Evolutionary conservation across 1,284 basidiomycete genomes (phyloP), one percentile per base, ranked within the genome.

Genomic region (Cutaneotrichosporon spelunceum): DNA sequence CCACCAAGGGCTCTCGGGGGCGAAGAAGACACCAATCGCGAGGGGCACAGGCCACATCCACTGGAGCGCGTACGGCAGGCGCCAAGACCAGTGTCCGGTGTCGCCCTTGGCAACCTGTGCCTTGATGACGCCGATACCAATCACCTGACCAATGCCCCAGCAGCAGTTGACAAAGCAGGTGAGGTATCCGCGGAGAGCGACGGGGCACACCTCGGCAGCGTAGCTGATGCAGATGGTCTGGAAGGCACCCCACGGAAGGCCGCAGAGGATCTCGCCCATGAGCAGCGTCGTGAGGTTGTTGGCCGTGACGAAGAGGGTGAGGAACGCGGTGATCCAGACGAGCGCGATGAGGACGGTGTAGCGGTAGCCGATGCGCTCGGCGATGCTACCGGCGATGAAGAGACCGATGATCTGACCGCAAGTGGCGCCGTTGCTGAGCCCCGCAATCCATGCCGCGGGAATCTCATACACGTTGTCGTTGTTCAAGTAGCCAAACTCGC

Each of bases 371-470:
- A 74, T 71, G 49, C 76, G 70, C 62, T 82, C 81, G 4, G 76
- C 75, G 36, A 73, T 73, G 58, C 62, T 71, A 59, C 80, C 80
- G 66, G 78, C 80, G 50, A 66, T 60, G 57, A 78, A 69, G 16
- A 82, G 72, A 57, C 81, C 81, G 36, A 81, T 72, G 64, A 82
- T 79, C 61, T 77, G 69, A 30, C 79, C 79, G 54, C 68, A 68
- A 42, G 75, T 72, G 8, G 72, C 74, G 53, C 75, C 78, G 65
- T 80, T 80, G 16, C 70, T 72, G 24, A 82, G 70, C 47, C 80
- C 82, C 10, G 80, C 71, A 63, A 83, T 81, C 82, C 82, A 83
- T 24, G 73, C 64, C 0, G 82, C 79, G 0, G 81, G 70, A 19
- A 83, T 71, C 56, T 79, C 72, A 63, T 79, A 82, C 14, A 70